phyloP scores from a whole-genome alignment of 73 alveolate genomes.

The Paramecium octaurelia region DNA sequence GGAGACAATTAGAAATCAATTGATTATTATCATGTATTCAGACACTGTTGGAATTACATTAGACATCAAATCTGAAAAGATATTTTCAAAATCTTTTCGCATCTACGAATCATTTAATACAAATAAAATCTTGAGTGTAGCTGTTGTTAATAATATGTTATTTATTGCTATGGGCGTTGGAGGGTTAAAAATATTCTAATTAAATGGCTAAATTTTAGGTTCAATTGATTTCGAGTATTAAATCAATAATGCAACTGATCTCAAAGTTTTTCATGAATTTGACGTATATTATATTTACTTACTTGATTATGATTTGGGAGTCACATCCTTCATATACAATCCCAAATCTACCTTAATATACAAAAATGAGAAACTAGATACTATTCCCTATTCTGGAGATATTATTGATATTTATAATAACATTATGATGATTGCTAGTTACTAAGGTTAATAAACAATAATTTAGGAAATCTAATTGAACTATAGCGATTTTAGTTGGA shows the following conservation, averaged over 20 bases:
- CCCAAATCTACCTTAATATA: neutral
- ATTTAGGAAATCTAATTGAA: neutral
- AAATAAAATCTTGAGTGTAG: neutral
- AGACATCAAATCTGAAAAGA: neutral
- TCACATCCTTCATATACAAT: neutral
- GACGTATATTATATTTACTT: neutral
- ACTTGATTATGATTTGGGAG: conserved; percentile 3
- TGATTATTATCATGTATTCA: neutral
- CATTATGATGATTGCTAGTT: neutral
- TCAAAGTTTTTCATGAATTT: neutral
- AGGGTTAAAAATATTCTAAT: neutral
- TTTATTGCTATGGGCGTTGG: neutral
- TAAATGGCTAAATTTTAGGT: neutral
- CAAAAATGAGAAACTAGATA: neutral
- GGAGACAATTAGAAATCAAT: neutral
- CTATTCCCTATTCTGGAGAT: conserved; percentile 11
- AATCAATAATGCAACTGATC: neutral
- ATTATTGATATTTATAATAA: neutral
- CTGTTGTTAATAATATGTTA: neutral
- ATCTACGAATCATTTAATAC: neutral
- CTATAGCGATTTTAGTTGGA: neutral
- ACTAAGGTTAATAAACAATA: neutral
- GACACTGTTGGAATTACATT: neutral
- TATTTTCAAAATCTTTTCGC: neutral
- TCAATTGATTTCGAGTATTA: neutral